Conservation (phyloP, 2,329 filamentous ascomycete species). For the Peltaster fructicola region DNA sequence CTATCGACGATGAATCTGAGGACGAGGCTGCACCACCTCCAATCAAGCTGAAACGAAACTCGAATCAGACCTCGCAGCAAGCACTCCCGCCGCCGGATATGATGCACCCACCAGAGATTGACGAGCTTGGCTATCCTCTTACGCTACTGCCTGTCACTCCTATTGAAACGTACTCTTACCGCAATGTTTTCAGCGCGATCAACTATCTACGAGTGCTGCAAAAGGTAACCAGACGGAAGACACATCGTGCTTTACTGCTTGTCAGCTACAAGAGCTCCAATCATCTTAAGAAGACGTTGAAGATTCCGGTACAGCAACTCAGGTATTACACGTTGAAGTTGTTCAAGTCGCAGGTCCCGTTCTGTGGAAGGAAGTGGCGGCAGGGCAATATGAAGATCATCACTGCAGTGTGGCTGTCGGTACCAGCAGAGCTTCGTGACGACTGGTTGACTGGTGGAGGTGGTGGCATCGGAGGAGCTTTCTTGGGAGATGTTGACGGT, state of each 20-base stretch:
- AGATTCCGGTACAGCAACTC: constrained; percentile 72
- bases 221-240: constrained; percentile 91
- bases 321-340: constrained; percentile 91
- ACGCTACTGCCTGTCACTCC: constrained; percentile 52
- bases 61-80: constrained; percentile 17
- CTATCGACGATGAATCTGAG: constrained; percentile 27
- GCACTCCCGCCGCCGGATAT: constrained; percentile 20
- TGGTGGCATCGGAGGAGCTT: constrained; percentile 20
- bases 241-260: constrained; percentile 80
- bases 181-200: constrained; percentile 89
- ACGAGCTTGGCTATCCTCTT: constrained; percentile 72
- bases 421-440: constrained; percentile 77
- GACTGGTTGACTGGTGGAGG: constrained; percentile 77
- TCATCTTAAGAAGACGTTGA: constrained; percentile 79
- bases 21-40: constrained; percentile 79
- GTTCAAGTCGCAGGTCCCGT: constrained; percentile 97
- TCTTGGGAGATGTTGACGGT: constrained; percentile 55
- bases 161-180: constrained; percentile 78
- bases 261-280: constrained; percentile 91
- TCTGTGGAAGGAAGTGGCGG: constrained; percentile 94
- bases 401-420: constrained; percentile 88
- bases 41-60: constrained; percentile 35
- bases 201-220: constrained; percentile 94
- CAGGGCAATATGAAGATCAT: constrained; percentile 98
- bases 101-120: constrained; percentile 42